phyloP scores from a whole-genome alignment of 148 eudicot species.

The Amaranthus cruentus region DNA sequence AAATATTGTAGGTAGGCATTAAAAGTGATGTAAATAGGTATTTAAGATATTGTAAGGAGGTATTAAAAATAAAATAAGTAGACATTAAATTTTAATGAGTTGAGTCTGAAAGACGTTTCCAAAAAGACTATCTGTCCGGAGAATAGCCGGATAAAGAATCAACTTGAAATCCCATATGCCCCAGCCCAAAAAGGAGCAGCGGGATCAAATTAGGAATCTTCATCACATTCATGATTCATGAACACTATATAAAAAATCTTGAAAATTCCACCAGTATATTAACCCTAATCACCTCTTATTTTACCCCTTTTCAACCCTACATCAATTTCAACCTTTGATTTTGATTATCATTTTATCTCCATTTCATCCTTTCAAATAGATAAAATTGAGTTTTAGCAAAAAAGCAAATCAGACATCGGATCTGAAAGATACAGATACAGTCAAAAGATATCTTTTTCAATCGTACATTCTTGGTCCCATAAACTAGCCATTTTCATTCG shows the following conservation, averaged over 20 bases:
- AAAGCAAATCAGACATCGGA: conserved; percentile 7
- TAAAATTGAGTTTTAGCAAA: not conserved
- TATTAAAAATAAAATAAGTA: no score
- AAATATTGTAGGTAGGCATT: no score
- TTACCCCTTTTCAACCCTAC: not conserved
- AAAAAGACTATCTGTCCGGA: no score
- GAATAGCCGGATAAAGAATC: no score
- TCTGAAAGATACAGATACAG: conserved; percentile 27
- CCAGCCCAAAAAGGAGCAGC: not conserved
- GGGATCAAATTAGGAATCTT: conserved; percentile 15
- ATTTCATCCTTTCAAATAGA: no score
- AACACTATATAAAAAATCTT: not conserved
- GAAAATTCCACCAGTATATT: not conserved
- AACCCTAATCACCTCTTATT: not conserved
- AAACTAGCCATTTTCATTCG: conserved; percentile 6
- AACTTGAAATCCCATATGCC: no score
- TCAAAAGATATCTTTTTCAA: conserved; percentile 33
- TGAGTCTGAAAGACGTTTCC: no score
- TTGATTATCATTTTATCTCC: not conserved
- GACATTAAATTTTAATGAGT: no score
- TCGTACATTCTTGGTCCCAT: not conserved
- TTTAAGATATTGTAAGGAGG: no score
- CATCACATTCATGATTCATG: not conserved
- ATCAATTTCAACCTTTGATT: not conserved
- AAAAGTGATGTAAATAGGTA: no score